Evolutionary conservation across 495 filamentous ascomycete genomes (phyloP).

Genomic region (Daldinia decipiens): DNA sequence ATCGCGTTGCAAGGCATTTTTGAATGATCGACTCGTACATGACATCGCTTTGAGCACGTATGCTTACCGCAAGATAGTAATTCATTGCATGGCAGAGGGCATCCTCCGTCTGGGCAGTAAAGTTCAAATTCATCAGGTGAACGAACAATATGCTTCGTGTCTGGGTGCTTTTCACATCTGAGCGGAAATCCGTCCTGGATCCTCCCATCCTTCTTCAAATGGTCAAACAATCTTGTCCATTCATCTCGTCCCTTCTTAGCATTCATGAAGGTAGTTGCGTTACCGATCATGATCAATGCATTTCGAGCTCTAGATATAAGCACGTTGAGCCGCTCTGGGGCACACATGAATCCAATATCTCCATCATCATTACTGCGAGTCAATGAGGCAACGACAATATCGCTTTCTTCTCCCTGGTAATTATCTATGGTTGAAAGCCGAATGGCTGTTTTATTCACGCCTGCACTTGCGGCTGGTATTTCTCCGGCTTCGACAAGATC

Average conservation of each 20-base stretch:
- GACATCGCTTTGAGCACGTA: constrained; percentile 69
- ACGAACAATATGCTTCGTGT: constrained; percentile 42
- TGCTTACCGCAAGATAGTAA: constrained; percentile 71
- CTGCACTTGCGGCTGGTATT: constrained; percentile 63
- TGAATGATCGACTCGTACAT: constrained; percentile 73
- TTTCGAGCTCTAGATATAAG: constrained; percentile 76
- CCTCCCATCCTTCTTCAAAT: constrained; percentile 62
- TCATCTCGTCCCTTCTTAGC: constrained; percentile 67
- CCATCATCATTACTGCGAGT: constrained; percentile 71
- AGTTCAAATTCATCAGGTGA: constrained; percentile 67
- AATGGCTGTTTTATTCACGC: constrained; percentile 62
- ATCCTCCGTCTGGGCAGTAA: constrained; percentile 79
- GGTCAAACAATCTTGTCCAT: constrained; percentile 69
- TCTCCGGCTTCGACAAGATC: constrained; percentile 75
- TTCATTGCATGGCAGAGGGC: constrained; percentile 66
- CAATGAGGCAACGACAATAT: constrained; percentile 75
- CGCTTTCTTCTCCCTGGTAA: constrained; percentile 83
- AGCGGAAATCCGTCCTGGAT: constrained; percentile 78
- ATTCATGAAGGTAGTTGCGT: constrained; percentile 71
- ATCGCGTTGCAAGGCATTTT: constrained; percentile 65
- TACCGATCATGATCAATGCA: constrained; percentile 76
- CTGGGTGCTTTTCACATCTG: constrained; percentile 72
- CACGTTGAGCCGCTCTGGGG: constrained; percentile 76
- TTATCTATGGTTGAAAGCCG: constrained; percentile 79
- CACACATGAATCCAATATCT: constrained; percentile 80